These are phyloP conservation scores for Acer negundo DNA, from an alignment of 345 rosid species.

Conservation along the genomic window DNA sequence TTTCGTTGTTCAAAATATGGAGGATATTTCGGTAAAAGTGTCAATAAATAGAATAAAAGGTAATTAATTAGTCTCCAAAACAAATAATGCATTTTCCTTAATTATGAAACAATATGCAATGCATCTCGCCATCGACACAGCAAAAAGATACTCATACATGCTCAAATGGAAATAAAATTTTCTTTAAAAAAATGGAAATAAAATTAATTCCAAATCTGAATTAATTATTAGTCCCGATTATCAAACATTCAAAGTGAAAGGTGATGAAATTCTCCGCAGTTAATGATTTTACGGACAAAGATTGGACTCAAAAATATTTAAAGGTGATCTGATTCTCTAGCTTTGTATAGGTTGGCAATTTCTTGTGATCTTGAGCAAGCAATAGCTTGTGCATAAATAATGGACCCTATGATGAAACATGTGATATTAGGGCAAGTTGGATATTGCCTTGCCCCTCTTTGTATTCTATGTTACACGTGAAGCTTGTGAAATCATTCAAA, in stretches of 20 bases:
- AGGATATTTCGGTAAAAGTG: too few relatives aligned
- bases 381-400: conserved; percentile 13
- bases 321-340: neutral
- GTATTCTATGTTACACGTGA: conserved; percentile 7
- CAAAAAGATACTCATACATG: neutral
- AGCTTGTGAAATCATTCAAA: conserved; percentile 18
- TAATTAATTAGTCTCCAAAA: too few relatives aligned
- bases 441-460: conserved; percentile 11
- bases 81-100: neutral
- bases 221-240: neutral
- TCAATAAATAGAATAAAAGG: too few relatives aligned
- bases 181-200: neutral
- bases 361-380: conserved; percentile 17
- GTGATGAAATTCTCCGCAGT: too few relatives aligned
- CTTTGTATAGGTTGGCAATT: neutral
- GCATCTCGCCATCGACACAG: too few relatives aligned
- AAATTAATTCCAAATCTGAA: neutral
- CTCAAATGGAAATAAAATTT: too few relatives aligned
- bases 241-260: neutral
- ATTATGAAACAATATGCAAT: neutral
- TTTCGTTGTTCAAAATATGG: too few relatives aligned
- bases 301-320: too few relatives aligned
- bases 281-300: too few relatives aligned
- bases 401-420: conserved; percentile 21
- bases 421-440: conserved; percentile 24